Conservation (phyloP, 2,329 filamentous ascomycete species). For the Penicillium sp. region DNA sequence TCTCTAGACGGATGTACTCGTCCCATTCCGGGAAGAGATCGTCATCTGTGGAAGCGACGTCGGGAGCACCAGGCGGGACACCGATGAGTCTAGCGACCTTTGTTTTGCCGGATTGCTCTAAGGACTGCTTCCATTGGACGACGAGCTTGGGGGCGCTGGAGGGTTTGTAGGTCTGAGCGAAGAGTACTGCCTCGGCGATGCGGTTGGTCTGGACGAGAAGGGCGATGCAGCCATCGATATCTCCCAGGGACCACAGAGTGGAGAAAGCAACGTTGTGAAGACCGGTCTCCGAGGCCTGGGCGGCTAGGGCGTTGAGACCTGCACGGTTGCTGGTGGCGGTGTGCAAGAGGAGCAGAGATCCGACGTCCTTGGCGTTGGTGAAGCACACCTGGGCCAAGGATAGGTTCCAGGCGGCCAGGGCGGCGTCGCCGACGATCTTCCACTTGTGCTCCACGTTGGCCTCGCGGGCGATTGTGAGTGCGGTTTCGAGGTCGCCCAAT, state of each 20-base stretch:
- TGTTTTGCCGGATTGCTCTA: slow-evolving; percentile 81
- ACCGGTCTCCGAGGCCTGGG: slow-evolving; percentile 69
- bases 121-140: slow-evolving; percentile 71
- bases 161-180: slow-evolving; percentile 94
- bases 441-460: slow-evolving; percentile 94
- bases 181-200: slow-evolving; percentile 79
- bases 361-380: slow-evolving; percentile 81
- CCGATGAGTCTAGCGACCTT: slow-evolving; percentile 81
- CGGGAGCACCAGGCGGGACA: slow-evolving; percentile 68
- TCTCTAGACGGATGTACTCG: slow-evolving; percentile 77
- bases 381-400: slow-evolving; percentile 90
- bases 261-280: slow-evolving; percentile 93
- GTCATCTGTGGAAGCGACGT: slow-evolving; percentile 52
- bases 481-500: slow-evolving; percentile 78
- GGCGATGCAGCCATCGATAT: slow-evolving; percentile 75
- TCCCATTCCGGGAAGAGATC: slow-evolving; percentile 97
- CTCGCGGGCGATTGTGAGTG: slow-evolving; percentile 75
- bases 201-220: slow-evolving; percentile 75
- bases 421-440: slow-evolving; percentile 94
- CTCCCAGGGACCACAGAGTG: slow-evolving; percentile 79
- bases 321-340: slow-evolving; percentile 76
- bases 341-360: slow-evolving; percentile 82
- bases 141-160: slow-evolving; percentile 66
- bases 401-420: slow-evolving; percentile 81
- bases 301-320: slow-evolving; percentile 68